Conservation (phyloP, 2,329 filamentous ascomycete species). For the Penicillium sp. region DNA sequence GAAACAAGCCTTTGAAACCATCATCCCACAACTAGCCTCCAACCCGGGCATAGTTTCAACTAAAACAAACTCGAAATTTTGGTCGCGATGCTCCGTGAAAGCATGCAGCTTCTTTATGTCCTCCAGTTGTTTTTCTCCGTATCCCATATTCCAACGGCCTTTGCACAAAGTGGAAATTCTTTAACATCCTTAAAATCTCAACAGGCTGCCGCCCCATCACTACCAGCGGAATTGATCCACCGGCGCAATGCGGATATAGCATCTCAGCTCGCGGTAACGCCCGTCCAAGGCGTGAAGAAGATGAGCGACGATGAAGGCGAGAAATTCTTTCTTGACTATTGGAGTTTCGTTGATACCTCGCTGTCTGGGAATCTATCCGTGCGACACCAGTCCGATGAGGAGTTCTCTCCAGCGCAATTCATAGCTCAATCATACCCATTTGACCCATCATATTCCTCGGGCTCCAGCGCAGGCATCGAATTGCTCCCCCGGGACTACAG, state of each 20-base stretch:
- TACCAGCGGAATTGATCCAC: conserved; percentile 7
- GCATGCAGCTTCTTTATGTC: not conserved
- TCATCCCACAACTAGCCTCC: not conserved
- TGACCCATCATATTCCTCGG: conserved; percentile 2
- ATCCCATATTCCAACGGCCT: not conserved
- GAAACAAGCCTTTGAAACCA: not conserved
- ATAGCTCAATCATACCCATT: conserved; percentile 15
- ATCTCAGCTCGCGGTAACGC: conserved; percentile 27
- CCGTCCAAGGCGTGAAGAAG: conserved; percentile 39
- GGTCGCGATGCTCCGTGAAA: not conserved
- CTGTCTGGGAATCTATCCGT: conserved; percentile 13
- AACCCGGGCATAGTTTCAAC: not conserved
- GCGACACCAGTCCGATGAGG: conserved; percentile 1
- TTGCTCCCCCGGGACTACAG: no score
- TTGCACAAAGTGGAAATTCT: not conserved
- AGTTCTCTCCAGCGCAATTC: conserved; percentile 6
- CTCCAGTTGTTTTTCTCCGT: not conserved
- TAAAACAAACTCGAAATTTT: no score
- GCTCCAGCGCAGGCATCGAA: no score
- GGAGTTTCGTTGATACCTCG: conserved; percentile 34
- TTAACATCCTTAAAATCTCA: not conserved
- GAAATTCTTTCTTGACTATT: conserved; percentile 50
- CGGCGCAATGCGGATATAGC: conserved; percentile 32
- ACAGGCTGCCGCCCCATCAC: not conserved
- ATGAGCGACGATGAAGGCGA: conserved; percentile 49